Evolutionary conservation across 305 asterid genomes (phyloP).

Genomic region (Nicotiana rustica): DNA sequence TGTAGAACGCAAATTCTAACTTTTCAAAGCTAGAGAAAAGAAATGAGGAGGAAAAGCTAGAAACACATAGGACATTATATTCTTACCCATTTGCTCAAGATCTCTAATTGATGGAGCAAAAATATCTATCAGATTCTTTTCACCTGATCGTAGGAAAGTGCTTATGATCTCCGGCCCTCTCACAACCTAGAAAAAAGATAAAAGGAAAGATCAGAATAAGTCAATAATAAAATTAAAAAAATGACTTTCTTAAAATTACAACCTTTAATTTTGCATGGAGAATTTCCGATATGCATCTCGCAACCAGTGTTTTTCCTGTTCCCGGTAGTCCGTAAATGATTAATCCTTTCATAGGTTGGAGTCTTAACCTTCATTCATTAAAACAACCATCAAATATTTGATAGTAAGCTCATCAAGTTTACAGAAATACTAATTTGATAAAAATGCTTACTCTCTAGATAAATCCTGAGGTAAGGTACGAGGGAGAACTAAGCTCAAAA

Average conservation of each 20-base stretch:
- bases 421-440: neutral
- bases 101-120: neutral
- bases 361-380: neutral
- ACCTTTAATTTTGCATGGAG: neutral
- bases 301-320: neutral
- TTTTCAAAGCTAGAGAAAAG: neutral
- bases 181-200: neutral
- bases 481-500: neutral
- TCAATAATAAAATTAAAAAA: neutral
- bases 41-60: neutral
- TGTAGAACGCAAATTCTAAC: neutral
- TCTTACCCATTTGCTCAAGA: neutral
- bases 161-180: neutral
- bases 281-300: neutral
- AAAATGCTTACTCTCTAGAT: neutral
- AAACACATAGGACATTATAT: neutral
- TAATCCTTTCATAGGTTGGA: neutral
- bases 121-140: conserved; percentile 6
- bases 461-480: neutral
- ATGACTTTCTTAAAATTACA: neutral
- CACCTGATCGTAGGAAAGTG: neutral
- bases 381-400: neutral
- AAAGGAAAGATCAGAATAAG: neutral
- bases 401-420: neutral
- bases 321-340: neutral